Percentiles rank a stretch among this genome's conserved stretches.
phyloP scores from a whole-genome alignment of 345 rosid genomes.

The Eucalyptus erythrocorys region DNA sequence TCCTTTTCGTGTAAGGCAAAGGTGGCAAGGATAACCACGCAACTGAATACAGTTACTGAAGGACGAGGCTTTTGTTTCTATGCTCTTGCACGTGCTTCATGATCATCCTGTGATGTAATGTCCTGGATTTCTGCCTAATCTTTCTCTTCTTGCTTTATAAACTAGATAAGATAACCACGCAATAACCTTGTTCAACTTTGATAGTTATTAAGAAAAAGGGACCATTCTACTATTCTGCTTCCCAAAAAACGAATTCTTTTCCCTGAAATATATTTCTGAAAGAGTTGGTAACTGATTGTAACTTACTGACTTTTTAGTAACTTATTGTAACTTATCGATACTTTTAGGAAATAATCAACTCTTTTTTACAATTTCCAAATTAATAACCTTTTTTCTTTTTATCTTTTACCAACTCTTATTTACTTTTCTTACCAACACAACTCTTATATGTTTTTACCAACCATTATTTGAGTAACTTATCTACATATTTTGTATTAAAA shows the following conservation, averaged over 20 bases:
- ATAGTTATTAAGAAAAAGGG: background rate
- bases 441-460: no score
- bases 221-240: background rate
- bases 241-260: background rate
- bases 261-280: background rate
- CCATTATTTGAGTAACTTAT: no score
- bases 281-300: background rate
- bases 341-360: background rate
- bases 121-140: background rate
- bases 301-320: no score
- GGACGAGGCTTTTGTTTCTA: background rate
- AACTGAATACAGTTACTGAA: no score
- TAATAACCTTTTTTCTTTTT: background rate
- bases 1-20: background rate
- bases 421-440: no score
- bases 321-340: no score
- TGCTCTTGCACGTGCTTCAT: background rate
- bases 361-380: background rate
- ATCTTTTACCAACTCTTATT: no score
- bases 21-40: background rate
- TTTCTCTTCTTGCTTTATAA: background rate
- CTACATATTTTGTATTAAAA: no score
- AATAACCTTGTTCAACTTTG: background rate
- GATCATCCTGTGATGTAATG: background rate
- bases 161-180: background rate